Evolutionary conservation across 2,329 filamentous ascomycete genomes (phyloP).

Genomic region (Massarina eburnea): DNA sequence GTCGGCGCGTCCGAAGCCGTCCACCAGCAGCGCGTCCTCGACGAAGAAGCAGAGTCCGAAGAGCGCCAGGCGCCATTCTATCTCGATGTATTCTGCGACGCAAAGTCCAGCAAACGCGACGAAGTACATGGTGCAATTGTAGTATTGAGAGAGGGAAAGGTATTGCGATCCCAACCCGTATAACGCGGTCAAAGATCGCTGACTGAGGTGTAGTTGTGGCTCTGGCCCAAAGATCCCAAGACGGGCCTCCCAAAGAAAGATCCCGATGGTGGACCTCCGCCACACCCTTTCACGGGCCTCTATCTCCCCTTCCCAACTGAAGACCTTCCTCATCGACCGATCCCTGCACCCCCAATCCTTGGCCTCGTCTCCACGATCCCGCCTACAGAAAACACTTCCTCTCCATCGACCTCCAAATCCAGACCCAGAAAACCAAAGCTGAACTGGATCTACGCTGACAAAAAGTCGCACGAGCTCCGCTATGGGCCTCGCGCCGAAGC

Average conservation of each 20-base stretch:
- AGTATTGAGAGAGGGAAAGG: constrained; percentile 49
- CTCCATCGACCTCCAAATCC: constrained; percentile 11
- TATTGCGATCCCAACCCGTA: constrained; percentile 24
- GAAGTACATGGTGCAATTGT: constrained; percentile 48
- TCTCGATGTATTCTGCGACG: constrained; percentile 50
- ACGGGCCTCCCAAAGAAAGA: constrained; percentile 28
- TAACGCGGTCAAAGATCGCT: not conserved
- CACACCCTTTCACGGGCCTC: constrained; percentile 54
- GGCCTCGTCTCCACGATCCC: constrained; percentile 55
- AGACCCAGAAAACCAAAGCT: constrained; percentile 53
- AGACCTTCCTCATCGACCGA: constrained; percentile 39
- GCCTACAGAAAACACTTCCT: constrained; percentile 39
- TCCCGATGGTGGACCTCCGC: constrained; percentile 22
- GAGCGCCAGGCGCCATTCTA: constrained; percentile 54
- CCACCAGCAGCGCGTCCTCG: constrained; percentile 49
- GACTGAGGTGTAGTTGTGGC: constrained; percentile 29
- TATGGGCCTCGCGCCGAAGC: constrained; percentile 72
- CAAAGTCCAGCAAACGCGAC: constrained; percentile 37
- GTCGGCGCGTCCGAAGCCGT: constrained; percentile 55
- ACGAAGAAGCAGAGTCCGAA: constrained; percentile 51
- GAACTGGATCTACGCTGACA: constrained; percentile 69
- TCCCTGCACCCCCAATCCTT: constrained; percentile 42
- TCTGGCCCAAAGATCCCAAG: constrained; percentile 41
- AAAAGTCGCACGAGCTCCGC: constrained; percentile 60
- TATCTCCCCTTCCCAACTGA: constrained; percentile 52